Base-by-base conservation (phyloP, 495 filamentous ascomycete genomes). In the Aspergillus campestris region DNA sequence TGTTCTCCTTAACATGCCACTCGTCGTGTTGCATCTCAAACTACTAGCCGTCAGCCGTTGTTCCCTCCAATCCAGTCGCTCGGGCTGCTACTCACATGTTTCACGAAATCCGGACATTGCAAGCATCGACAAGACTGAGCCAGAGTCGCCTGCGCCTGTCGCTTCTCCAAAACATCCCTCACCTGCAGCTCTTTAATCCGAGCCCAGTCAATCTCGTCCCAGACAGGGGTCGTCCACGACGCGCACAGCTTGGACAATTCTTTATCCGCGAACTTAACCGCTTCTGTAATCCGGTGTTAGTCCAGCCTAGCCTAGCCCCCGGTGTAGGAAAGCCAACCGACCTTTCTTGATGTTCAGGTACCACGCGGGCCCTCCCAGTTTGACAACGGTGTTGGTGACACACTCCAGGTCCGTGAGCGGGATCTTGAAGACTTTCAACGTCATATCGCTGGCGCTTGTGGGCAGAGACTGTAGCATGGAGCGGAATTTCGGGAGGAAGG, bases 1-100 rank as follows among this genome's bases (percentile, higher is more conserved):
- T 95, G 48, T 91, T 89, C 55, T 94, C 87, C 59, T 89, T 83
- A 56, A 98, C 85, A 35, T 89, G 71, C 88, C 89, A 95, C 66
- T 95, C 85, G 59, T 95, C 87, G 56, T 96, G 86, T 59, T 86
- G 81, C 88, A 95, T 94, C 40, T 87, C 82, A 57, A 87, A 96
- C 76, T 83, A 42, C 34, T 37, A 18, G 15, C 7, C 40, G 50
- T 59, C 3, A 56, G 53, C 27, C 38, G 34, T 7, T 13, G 12
- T 6, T 13, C 3, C 12, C 3, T 13, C 31, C 0, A 3, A 3
- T 44, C 30, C 9, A 28, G 12, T 31, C 10, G 24, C 1, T 15
- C 8, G 41, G n/a, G 41, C 10, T 18, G 33, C 31, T 8, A 71
- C 83, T 74, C 66, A 90, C 87, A 57, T 98, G 92, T 64, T 90